Base-by-base conservation (phyloP, 2,329 filamentous ascomycete species). In the Aspergillus awamori region DNA sequence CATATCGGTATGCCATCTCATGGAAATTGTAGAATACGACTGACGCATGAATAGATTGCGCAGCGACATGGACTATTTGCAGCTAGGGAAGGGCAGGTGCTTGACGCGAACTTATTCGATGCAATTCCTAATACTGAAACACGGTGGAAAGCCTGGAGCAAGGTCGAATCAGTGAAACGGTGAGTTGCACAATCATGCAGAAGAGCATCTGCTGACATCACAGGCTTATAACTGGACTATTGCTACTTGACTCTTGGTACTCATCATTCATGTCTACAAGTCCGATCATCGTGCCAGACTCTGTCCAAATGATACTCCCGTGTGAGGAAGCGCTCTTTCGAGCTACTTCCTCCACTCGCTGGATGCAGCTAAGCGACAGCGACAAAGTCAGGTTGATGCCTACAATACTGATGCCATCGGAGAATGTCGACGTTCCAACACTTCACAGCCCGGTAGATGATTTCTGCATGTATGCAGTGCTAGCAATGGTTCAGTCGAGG, bases 91-190 rank as follows among this genome's bases (percentile, higher is more conserved):
- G 76, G 78, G 8, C 76, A 78, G 60, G 69, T 74, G 13, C 69
- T 80, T 1, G 76, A 79, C 41, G 74, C 74, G 60, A 70, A 71
- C 17, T 67, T 83, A 3, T 77, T 82, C 22, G 79, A 81, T 26
- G 62, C 67, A 4, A 74, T 82, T 6, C 69, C 77, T 13, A 78
- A 82, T 62, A 74, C 80, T 36, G 79, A 83, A 53, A 70, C 75
- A 24, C 72, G 77, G 65, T 85, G 83, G 83, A 82, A 80, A 65
- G 79, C 80, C 2, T 85, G 83, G 83, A 77, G 79, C 62, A 80
- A 81, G 53, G 76, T 84, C 7, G 83, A 85, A 69, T 83, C 81
- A 51, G 76, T 76, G 0, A 84, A 84, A 67, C 76, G 82, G 74
- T 74, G 63, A 49, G 65, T 52, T 39, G 8, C 11, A 24, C n/a